phyloP scores from a whole-genome alignment of 1,284 basidiomycete species.

The Irpex sp. region DNA sequence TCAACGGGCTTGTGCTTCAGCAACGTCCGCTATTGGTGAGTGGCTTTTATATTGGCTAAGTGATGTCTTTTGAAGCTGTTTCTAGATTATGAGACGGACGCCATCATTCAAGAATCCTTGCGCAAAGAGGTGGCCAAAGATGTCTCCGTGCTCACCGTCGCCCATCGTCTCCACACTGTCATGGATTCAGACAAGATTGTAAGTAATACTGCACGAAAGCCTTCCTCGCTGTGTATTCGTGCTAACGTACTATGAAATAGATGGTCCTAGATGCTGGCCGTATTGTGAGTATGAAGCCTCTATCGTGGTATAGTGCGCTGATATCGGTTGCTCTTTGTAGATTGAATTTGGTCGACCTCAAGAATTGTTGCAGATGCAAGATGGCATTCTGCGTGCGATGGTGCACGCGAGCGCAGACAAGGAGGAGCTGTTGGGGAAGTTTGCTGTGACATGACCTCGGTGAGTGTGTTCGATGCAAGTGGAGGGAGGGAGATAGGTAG shows the following conservation, averaged over 20 bases:
- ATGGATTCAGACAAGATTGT: constrained; percentile 34
- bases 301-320: neutral
- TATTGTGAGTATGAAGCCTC: constrained; percentile 23
- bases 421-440: constrained; percentile 22
- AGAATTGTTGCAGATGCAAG: constrained; percentile 48
- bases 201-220: constrained; percentile 3
- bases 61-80: constrained; percentile 14
- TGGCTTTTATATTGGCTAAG: neutral
- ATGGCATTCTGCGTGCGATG: constrained; percentile 52
- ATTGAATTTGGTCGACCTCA: constrained; percentile 59
- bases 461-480: too few relatives aligned
- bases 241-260: constrained; percentile 16
- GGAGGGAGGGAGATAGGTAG: neutral
- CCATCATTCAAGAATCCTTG: constrained; percentile 30
- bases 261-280: constrained; percentile 39
- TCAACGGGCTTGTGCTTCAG: constrained; percentile 23
- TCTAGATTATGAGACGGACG: constrained; percentile 29
- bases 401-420: constrained; percentile 59
- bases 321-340: constrained; percentile 24
- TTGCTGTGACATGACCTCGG: neutral
- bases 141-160: constrained; percentile 31
- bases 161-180: constrained; percentile 33
- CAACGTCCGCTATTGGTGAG: constrained; percentile 49
- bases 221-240: neutral
- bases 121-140: constrained; percentile 24